Conservation (phyloP, 345 rosid genomes). For the Eucalyptus cladocalyx region DNA sequence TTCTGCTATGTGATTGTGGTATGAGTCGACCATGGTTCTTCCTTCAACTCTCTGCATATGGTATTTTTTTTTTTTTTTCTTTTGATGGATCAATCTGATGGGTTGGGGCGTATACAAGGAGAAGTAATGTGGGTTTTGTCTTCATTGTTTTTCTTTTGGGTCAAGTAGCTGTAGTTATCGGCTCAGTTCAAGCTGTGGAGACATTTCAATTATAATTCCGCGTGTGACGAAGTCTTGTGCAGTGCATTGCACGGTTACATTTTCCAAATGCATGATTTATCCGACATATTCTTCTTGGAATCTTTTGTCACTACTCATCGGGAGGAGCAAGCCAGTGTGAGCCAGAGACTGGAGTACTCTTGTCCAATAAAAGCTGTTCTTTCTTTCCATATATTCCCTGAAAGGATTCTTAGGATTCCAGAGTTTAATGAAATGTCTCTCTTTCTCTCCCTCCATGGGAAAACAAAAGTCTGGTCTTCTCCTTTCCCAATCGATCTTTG, state of each 20-base stretch:
- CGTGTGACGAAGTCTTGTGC: not conserved
- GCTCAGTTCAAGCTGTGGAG: not conserved
- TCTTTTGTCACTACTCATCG: not conserved
- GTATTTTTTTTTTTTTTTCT: not conserved
- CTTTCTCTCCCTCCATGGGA: not conserved
- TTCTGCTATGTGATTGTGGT: not conserved
- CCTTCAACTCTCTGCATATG: not conserved
- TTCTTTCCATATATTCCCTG: not conserved
- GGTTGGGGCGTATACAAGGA: not conserved
- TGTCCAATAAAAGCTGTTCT: not conserved
- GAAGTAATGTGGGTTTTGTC: not conserved
- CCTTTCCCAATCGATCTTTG: not conserved
- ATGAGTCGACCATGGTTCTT: not conserved
- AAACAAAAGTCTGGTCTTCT: not conserved
- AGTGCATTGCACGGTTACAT: not conserved
- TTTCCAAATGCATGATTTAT: not conserved
- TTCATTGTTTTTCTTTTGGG: not conserved
- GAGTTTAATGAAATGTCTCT: not conserved
- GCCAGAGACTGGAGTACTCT: not conserved
- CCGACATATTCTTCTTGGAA: not conserved
- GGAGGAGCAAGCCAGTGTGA: not conserved
- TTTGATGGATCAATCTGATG: not conserved
- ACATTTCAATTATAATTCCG: not conserved
- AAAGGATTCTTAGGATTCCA: not conserved
- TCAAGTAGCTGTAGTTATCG: not conserved